Percentiles rank a stretch among this genome's conserved stretches.
Evolutionary conservation across 2,329 filamentous ascomycete genomes (phyloP).

Genomic region (Pseudogymnoascus sp.): DNA sequence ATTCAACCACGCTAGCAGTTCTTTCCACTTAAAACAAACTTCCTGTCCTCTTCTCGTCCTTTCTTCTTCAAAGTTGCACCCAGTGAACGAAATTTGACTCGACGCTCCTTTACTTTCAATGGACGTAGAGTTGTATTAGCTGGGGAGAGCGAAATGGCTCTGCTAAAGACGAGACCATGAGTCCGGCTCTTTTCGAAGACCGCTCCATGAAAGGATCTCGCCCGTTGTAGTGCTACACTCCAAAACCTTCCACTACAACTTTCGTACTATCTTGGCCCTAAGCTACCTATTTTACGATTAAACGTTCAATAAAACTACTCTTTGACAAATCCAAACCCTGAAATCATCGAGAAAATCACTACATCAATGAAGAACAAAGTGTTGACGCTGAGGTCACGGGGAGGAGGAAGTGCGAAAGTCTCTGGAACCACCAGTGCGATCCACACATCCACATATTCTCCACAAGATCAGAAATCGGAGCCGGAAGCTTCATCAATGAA

Average conservation of each 20-base stretch:
- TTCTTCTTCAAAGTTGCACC: conserved; percentile 45
- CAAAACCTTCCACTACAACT: not conserved
- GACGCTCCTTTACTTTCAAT: conserved; percentile 36
- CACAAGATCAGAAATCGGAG: conserved; percentile 17
- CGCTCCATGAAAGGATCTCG: conserved; percentile 22
- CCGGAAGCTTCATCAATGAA: not conserved
- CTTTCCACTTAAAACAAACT: conserved; percentile 13
- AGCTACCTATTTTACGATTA: conserved; percentile 5
- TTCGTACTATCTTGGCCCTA: conserved; percentile 6
- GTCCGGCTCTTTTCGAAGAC: conserved; percentile 22
- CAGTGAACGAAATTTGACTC: conserved; percentile 52
- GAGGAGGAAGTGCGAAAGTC: not conserved
- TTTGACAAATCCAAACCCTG: conserved; percentile 2
- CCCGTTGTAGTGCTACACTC: conserved; percentile 27
- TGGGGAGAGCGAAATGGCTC: conserved; percentile 38
- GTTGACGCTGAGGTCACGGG: conserved; percentile 1
- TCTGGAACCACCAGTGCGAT: not conserved
- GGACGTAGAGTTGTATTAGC: conserved; percentile 47
- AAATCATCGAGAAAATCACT: not conserved
- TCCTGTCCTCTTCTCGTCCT: conserved; percentile 28
- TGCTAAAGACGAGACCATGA: conserved; percentile 29
- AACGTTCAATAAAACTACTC: conserved; percentile 1
- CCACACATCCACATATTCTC: conserved; percentile 21
- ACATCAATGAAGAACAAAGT: not conserved
- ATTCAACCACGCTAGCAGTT: conserved; percentile 17